Evolutionary conservation across 495 filamentous ascomycete species (phyloP).

Genomic region (Tuber aestivum): DNA sequence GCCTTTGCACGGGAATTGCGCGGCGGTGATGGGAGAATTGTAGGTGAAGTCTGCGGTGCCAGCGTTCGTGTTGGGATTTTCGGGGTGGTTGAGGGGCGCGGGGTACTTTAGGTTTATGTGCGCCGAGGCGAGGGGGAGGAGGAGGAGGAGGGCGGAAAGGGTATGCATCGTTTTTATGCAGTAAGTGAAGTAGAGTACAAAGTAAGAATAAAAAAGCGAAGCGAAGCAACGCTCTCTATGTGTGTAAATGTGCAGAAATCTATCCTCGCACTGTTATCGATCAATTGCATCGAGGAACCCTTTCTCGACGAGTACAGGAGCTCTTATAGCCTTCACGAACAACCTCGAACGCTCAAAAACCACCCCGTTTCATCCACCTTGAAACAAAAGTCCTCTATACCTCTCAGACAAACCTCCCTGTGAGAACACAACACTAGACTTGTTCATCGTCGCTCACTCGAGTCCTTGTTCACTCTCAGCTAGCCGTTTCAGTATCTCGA

Average conservation of each 20-base stretch:
- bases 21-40: conserved; percentile 50
- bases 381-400: neutral
- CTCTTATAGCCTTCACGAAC: neutral
- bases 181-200: neutral
- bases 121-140: conserved; percentile 46
- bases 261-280: neutral
- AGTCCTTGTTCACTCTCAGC: too few relatives aligned
- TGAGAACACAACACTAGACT: neutral
- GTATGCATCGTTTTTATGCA: conserved; percentile 28
- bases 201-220: neutral
- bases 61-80: conserved; percentile 48
- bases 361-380: neutral
- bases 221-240: neutral
- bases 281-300: neutral
- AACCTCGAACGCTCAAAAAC: neutral
- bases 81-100: conserved; percentile 52
- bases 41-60: conserved; percentile 55
- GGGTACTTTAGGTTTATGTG: conserved; percentile 59
- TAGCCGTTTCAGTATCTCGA: neutral
- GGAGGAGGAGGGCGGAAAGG: conserved; percentile 41
- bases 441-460: too few relatives aligned
- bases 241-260: neutral
- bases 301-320: neutral
- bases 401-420: neutral
- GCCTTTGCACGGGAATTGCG: conserved; percentile 64